Evolutionary conservation across 2,329 filamentous ascomycete genomes (phyloP).

Genomic region (Penicillium hordei): DNA sequence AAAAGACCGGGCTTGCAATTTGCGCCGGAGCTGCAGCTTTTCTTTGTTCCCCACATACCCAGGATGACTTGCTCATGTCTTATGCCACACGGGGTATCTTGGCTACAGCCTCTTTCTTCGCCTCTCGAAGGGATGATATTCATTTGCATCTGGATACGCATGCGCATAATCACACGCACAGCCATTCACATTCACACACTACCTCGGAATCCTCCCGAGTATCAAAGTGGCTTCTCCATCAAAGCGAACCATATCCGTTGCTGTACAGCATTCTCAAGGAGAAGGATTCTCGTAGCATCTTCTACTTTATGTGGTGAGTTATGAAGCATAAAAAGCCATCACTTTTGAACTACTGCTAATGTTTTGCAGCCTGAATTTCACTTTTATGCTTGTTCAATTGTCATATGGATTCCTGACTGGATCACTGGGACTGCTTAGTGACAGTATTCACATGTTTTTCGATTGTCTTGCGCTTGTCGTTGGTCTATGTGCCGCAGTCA

Average conservation of each 20-base stretch:
- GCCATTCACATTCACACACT: conserved; percentile 33
- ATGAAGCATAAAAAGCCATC: background rate
- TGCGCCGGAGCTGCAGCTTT: conserved; percentile 30
- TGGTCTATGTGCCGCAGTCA: conserved; percentile 85
- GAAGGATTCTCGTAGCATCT: conserved; percentile 89
- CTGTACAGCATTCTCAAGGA: conserved; percentile 83
- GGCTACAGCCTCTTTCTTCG: conserved; percentile 32
- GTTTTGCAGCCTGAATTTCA: conserved; percentile 73
- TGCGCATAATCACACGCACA: conserved; percentile 33
- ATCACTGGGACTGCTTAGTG: conserved; percentile 89
- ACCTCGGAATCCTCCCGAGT: conserved; percentile 60
- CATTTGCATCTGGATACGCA: conserved; percentile 27
- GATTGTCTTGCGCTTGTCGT: conserved; percentile 92
- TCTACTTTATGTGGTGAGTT: conserved; percentile 89
- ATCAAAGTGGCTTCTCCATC: conserved; percentile 70
- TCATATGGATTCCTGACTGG: conserved; percentile 93
- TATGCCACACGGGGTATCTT: conserved; percentile 32
- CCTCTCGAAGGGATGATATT: conserved; percentile 35
- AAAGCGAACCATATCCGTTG: conserved; percentile 70
- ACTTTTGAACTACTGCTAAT: conserved; percentile 19
- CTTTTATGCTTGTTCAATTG: conserved; percentile 91
- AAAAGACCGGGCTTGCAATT: conserved; percentile 35
- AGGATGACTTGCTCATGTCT: conserved; percentile 28
- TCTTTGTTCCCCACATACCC: conserved; percentile 31
- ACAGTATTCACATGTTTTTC: conserved; percentile 99